Base-by-base conservation (phyloP, 305 asterid genomes). In the Fraxinus sp. region DNA sequence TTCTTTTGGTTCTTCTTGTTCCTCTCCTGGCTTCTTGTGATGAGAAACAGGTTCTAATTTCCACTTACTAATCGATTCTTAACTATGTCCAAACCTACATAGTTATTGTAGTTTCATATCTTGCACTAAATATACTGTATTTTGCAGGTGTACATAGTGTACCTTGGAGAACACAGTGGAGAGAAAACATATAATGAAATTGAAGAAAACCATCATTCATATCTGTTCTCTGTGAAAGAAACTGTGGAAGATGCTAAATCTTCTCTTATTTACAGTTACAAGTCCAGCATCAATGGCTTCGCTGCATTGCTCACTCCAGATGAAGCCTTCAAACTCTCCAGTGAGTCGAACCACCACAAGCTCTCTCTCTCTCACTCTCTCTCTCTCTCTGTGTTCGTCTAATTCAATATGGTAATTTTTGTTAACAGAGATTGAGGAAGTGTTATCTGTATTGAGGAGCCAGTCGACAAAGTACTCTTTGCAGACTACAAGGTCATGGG, bases 401-500 rank as follows among this genome's bases (percentile, higher is more conserved):
- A 62, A 22, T 7, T 62, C 5, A 24, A 20, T 28, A 24, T 62
- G 0, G 16, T 24, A 62, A 62, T 28, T 68, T 64, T 24, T 64
- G 7, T 26, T n/a, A 18, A 28, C 88, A 96, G 99, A 88, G 62
- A 90, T 81, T 88, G 97, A 93, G 79, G 99, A 87, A 77, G 97
- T 94, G 85, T 90, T 91, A 71, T 93, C 95, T 5, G 91, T 96
- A 81, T 80, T 84, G 30, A 85, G 82, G 66, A 96, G 99, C 89
- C 57, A 86, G 33, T 93, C 94, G n/a, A 77, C 76, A 5, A 90
- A 88, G 82, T 92, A 93, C 84, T 32, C 83, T 3, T 70, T 92
- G 90, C 97, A 94, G 64, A 96, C 99, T 0, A 96, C 99, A 80
- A 90, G 99, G 87, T 96, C 99, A 26, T 96, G 98, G 99, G 97